A percentile compares a stretch with the other conserved stretches of the same genome.
Evolutionary conservation across 2,329 filamentous ascomycete genomes (phyloP).

Genomic region (Calonectria pseudoreteaudii): DNA sequence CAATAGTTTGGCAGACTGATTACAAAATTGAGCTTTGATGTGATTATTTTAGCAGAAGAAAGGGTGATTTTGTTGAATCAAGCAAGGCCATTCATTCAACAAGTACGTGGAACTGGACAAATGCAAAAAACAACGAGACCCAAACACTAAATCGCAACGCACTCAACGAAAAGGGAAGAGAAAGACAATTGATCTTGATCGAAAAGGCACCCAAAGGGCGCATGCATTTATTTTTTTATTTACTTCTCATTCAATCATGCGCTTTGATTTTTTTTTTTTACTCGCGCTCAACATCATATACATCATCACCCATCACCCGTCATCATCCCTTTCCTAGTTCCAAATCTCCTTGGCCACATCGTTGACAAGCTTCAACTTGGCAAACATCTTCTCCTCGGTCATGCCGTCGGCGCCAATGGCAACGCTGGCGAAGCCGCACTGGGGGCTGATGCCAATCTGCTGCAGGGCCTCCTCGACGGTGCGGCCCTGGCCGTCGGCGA

Average conservation of each 20-base stretch:
- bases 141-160: neutral
- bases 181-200: neutral
- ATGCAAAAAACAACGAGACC: neutral
- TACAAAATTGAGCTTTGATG: no score
- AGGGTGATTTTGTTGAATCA: no score
- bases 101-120: neutral
- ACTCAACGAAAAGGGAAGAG: neutral
- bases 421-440: slow-evolving; percentile 79
- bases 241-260: neutral
- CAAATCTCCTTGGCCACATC: slow-evolving; percentile 75
- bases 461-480: slow-evolving; percentile 72
- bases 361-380: slow-evolving; percentile 76
- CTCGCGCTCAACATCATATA: neutral
- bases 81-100: no score
- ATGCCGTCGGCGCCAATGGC: slow-evolving; percentile 73
- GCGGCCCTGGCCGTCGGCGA: slow-evolving; percentile 73
- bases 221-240: neutral
- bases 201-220: neutral
- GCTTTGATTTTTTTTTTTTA: neutral
- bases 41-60: no score
- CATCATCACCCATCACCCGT: neutral
- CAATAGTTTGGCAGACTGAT: no score
- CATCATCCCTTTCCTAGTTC: slow-evolving; percentile 46
- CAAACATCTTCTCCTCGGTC: slow-evolving; percentile 75
- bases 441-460: slow-evolving; percentile 75